A percentile compares a stretch with the other conserved stretches of the same genome.
Conservation (phyloP, 306 rosid genomes). For the Coriaria nepalensis region DNA sequence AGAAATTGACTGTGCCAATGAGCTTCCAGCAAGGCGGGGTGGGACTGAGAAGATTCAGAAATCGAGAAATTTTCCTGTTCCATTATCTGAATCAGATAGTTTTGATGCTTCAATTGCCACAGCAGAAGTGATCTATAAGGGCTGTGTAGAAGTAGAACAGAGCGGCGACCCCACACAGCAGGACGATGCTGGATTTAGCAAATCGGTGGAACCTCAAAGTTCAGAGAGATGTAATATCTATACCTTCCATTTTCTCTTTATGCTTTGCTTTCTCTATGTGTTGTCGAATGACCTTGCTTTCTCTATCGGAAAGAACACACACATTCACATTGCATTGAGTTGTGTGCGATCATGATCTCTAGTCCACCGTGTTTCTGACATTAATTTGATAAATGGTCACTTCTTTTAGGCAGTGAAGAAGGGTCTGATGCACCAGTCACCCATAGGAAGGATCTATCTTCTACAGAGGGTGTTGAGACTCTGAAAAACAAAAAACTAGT, state of each 20-base stretch:
- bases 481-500: slow-evolving; percentile 58
- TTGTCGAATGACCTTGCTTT: background rate
- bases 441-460: slow-evolving; percentile 26
- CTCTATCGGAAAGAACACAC: no score
- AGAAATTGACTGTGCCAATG: slow-evolving; percentile 25
- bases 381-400: slow-evolving; percentile 15
- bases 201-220: slow-evolving; percentile 32
- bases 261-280: slow-evolving; percentile 4
- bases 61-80: slow-evolving; percentile 31
- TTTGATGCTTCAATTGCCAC: slow-evolving; percentile 31
- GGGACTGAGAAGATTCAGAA: slow-evolving; percentile 27
- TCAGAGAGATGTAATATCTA: slow-evolving; percentile 41
- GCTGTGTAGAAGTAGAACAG: slow-evolving; percentile 32
- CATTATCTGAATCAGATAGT: slow-evolving; percentile 28
- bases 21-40: slow-evolving; percentile 27
- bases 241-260: slow-evolving; percentile 14
- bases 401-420: slow-evolving; percentile 33
- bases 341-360: slow-evolving; percentile 1
- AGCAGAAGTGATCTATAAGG: slow-evolving; percentile 20
- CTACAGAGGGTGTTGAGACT: slow-evolving; percentile 28
- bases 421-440: slow-evolving; percentile 26
- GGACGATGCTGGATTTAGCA: slow-evolving; percentile 24
- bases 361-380: slow-evolving; percentile 14
- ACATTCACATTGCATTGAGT: no score
- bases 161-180: slow-evolving; percentile 27